Percentiles rank a stretch among this genome's conserved stretches.
Evolutionary conservation across 106 monocot genomes (phyloP).

Genomic region (Posidonia australis): DNA sequence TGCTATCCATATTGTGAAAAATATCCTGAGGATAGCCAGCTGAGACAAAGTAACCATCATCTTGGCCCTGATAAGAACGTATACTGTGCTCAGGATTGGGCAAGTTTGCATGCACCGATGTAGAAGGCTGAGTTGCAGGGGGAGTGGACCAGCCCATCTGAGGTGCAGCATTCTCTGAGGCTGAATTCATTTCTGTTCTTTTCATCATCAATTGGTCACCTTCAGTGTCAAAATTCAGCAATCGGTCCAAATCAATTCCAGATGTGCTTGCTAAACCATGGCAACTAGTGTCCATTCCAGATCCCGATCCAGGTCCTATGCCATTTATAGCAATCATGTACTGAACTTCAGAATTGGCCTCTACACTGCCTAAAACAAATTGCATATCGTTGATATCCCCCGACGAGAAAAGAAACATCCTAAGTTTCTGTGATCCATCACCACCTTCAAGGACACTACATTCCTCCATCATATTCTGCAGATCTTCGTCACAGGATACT

Average conservation of each 20-base stretch:
- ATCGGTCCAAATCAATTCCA: slow-evolving; percentile 45
- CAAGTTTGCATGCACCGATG: slow-evolving; percentile 16
- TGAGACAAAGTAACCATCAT: slow-evolving; percentile 19
- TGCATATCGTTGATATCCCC: slow-evolving; percentile 46
- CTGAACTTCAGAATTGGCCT: slow-evolving; percentile 51
- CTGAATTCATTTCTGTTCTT: slow-evolving; percentile 17
- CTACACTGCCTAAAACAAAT: slow-evolving; percentile 40
- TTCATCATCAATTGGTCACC: slow-evolving; percentile 20
- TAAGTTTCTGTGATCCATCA: slow-evolving; percentile 65
- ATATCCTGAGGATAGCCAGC: slow-evolving; percentile 18
- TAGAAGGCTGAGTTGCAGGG: slow-evolving; percentile 12
- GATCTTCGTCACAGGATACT: slow-evolving; percentile 80
- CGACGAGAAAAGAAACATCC: slow-evolving; percentile 72
- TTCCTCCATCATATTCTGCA: slow-evolving; percentile 95
- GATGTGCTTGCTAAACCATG: slow-evolving; percentile 38
- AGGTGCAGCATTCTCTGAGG: slow-evolving; percentile 7
- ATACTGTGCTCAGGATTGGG: slow-evolving; percentile 20
- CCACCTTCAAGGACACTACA: slow-evolving; percentile 45
- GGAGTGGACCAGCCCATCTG: neutral
- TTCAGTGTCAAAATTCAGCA: slow-evolving; percentile 49
- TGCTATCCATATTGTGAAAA: slow-evolving; percentile 23
- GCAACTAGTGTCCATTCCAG: slow-evolving; percentile 33
- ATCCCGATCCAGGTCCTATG: slow-evolving; percentile 33
- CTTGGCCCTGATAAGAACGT: slow-evolving; percentile 24
- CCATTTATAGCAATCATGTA: slow-evolving; percentile 93